Evolutionary conservation across 176 grass and related monocot genomes (phyloP).

Genomic region (Musa itinerans): DNA sequence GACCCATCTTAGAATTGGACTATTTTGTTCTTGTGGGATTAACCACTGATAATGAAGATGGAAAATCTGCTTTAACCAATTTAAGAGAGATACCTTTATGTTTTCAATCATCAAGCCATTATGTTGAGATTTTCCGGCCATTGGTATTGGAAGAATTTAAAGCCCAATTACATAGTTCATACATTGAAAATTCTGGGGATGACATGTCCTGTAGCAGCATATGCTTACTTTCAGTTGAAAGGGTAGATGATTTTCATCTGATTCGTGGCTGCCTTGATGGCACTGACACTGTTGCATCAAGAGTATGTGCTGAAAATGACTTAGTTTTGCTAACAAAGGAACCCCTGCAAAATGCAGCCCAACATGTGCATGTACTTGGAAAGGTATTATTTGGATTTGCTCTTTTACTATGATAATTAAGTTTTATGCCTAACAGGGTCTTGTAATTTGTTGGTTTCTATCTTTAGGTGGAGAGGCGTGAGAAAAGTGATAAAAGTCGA

Average conservation of each 20-base stretch:
- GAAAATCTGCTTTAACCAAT: constrained; percentile 23
- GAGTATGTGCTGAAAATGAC: constrained; percentile 76
- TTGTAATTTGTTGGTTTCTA: constrained; percentile 25
- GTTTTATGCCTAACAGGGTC: constrained; percentile 14
- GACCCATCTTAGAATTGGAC: constrained; percentile 75
- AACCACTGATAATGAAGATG: constrained; percentile 36
- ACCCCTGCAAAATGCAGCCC: constrained; percentile 45
- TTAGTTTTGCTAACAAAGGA: constrained; percentile 82
- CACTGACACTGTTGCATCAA: constrained; percentile 41
- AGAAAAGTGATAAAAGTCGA: constrained; percentile 62
- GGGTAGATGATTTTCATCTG: constrained; percentile 86
- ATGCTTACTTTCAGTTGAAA: constrained; percentile 79
- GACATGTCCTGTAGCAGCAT: constrained; percentile 65
- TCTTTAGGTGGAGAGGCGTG: constrained; percentile 68
- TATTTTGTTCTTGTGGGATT: constrained; percentile 67
- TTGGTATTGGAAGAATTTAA: constrained; percentile 93
- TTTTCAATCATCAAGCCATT: constrained; percentile 74
- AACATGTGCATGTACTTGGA: constrained; percentile 74
- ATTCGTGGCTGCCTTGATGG: constrained; percentile 67
- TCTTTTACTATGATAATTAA: constrained; percentile 9
- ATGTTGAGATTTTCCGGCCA: constrained; percentile 90
- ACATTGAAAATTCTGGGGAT: constrained; percentile 53
- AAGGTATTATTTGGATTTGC: constrained; percentile 42
- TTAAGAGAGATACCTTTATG: constrained; percentile 73
- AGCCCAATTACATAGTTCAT: constrained; percentile 76